Conservation (phyloP, 306 rosid species). For the Citrullus colocynthis region DNA sequence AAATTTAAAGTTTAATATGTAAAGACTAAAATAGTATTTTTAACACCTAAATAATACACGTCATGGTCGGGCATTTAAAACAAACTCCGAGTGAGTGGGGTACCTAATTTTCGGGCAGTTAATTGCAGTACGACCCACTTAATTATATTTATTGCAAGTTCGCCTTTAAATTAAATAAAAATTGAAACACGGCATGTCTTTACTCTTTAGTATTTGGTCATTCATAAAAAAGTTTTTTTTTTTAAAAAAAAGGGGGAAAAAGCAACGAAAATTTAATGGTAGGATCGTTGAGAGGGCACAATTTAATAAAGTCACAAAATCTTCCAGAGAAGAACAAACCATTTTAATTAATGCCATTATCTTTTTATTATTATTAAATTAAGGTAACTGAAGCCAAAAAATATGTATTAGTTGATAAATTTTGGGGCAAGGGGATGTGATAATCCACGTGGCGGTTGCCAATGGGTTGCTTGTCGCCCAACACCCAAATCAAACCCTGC, state of each 20-base stretch:
- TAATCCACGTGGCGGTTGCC: slow-evolving; percentile 13
- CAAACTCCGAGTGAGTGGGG: neutral
- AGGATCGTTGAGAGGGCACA: neutral
- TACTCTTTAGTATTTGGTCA: neutral
- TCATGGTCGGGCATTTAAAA: neutral
- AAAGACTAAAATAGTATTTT: too few relatives aligned
- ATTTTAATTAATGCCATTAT: neutral
- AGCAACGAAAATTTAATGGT: neutral
- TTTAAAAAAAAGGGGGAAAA: neutral
- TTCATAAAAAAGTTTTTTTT: neutral
- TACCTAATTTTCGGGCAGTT: neutral
- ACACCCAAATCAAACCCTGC: too few relatives aligned
- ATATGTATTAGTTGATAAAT: too few relatives aligned
- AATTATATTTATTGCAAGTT: neutral
- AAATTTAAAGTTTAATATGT: too few relatives aligned
- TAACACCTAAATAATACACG: neutral
- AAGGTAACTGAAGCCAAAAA: too few relatives aligned
- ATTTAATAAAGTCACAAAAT: neutral
- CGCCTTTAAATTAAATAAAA: neutral
- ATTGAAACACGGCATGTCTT: neutral
- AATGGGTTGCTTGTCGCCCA: neutral
- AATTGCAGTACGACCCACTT: neutral
- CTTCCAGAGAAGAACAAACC: neutral
- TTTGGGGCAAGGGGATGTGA: neutral
- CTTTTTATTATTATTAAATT: too few relatives aligned